Base-by-base conservation (phyloP, 2,329 filamentous ascomycete species). In the Stagonosporopsis chrysanthemi region DNA sequence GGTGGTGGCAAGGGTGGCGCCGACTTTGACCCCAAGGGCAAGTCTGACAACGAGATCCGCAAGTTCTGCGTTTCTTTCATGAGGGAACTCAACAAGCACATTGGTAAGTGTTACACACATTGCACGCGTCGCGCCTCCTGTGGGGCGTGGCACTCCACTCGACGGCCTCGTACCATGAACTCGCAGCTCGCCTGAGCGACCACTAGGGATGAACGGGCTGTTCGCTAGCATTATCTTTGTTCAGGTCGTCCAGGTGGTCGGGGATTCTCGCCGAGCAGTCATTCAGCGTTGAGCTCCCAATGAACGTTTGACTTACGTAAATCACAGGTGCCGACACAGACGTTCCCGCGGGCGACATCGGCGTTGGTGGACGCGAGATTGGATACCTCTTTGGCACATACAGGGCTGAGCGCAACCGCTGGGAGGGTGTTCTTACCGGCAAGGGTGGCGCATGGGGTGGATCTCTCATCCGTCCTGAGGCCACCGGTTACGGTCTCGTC, bases 21-120 rank as follows among this genome's bases (percentile, higher is more conserved):
- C 78, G 95, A 98, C 84, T 98, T 99, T 79, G 92, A 98, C 81
- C 95, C 95, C 79, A 99, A 98, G 87, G 93, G 92, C 83, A 98
- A 97, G 87, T 90, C 89, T 53, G 93, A 99, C 81, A 90, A 88
- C 78, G 95, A 98, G 86, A 98, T 98, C 82, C 91, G 95, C 75
- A 91, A 91, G 77, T 98, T 99, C 86, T 98, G 94, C 83, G 88
- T 90, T 66, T 82, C 92, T 58, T 99, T 98, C 85, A 98, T 98
- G 95, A 88, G 88, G 70, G 91, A 97, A 84, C 87, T 99, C 62
- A 90, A 86, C 83, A 92, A 91, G 82, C 93, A 98, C 86, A 98
- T 98, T 76, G 73, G 67, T 70, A 68, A 60, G 67, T 65, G 31
- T 43, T 47, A 6, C 54, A 24, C 43, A 28, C 44, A 35, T 50